Evolutionary conservation across 164 flowering plant genomes (phyloP).

Genomic region (Tinospora cordifolia): DNA sequence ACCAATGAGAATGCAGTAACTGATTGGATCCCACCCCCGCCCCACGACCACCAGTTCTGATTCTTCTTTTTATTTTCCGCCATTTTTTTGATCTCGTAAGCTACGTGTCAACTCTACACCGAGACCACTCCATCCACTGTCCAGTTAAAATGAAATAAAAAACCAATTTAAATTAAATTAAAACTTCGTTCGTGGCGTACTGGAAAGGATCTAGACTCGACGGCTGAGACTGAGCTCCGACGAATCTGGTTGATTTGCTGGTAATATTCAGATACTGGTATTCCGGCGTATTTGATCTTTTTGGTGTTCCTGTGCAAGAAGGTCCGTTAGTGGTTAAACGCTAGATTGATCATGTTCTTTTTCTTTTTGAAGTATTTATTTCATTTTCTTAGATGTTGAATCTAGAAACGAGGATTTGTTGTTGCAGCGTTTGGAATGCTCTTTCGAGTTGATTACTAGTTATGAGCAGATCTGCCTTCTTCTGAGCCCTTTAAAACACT

Average conservation of each 20-base stretch:
- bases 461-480: neutral
- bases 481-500: no score
- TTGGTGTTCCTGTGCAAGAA: neutral
- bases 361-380: neutral
- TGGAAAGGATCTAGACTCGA: constrained; percentile 1
- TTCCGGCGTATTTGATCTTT: no score
- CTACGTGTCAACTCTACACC: constrained; percentile 7
- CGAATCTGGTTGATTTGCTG: neutral
- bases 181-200: neutral
- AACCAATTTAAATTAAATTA: neutral
- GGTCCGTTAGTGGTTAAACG: neutral
- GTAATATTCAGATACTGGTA: neutral
- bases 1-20: constrained; percentile 10
- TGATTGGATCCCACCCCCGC: constrained; percentile 9
- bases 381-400: no score
- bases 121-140: neutral
- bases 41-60: constrained; percentile 13
- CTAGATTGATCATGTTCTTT: neutral
- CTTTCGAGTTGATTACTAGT: neutral
- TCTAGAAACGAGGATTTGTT: neutral
- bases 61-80: neutral
- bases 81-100: neutral
- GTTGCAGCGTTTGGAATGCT: neutral
- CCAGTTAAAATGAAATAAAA: neutral
- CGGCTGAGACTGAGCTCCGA: neutral